Evolutionary conservation across 1,284 basidiomycete genomes (phyloP), one percentile per base, ranked within the genome.

Genomic region (Melampsora allii-populina): DNA sequence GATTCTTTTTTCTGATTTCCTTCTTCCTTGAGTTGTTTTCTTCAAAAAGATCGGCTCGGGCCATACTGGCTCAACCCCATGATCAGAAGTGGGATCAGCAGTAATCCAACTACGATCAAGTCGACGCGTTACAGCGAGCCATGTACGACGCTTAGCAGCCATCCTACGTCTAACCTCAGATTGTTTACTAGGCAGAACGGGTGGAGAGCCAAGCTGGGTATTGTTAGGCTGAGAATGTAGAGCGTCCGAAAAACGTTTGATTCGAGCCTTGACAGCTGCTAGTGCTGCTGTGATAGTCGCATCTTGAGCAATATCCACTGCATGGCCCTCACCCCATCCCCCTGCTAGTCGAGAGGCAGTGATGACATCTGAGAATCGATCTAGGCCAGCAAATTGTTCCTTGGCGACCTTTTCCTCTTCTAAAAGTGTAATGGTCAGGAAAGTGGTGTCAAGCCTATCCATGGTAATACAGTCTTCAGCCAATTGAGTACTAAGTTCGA

Each of bases 1-100:
- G 24, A 42, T 29, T 19, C 19, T 17, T 24, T 19, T 42, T 14
- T 53, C 46, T 53, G 48, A 31, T 29, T 58, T 27, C 2, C 48
- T 39, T 42, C 53, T 58, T 45, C 45, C 59, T 19, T 39, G 33
- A 27, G 19, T 42, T 0, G 66, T 29, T 9, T 42, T 67, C 31
- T 67, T 67, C 36, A 68, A 31, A 61, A 68, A 68, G 39, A 68
- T 68, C 14, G 67, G 67, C 58, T 68, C 67, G 33, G 67, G 67
- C 67, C 67, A 68, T 29, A 61, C 58, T 33, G 21, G 58, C 9
- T 42, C 39, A 42, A 29, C 1, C n/a, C 29, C 48, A 24, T 6
- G n/a, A 6, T n/a, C 39, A 27, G 42, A 2, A 36, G 29, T 19
- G 2, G 59, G 39, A 45, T 48, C 31, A 10, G 21, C 53, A 1